A percentile compares a stretch with the other conserved stretches of the same genome.
These are phyloP conservation scores for Xylaria sp. DNA, from an alignment of 2,329 filamentous ascomycete genomes.

Conservation along the genomic window DNA sequence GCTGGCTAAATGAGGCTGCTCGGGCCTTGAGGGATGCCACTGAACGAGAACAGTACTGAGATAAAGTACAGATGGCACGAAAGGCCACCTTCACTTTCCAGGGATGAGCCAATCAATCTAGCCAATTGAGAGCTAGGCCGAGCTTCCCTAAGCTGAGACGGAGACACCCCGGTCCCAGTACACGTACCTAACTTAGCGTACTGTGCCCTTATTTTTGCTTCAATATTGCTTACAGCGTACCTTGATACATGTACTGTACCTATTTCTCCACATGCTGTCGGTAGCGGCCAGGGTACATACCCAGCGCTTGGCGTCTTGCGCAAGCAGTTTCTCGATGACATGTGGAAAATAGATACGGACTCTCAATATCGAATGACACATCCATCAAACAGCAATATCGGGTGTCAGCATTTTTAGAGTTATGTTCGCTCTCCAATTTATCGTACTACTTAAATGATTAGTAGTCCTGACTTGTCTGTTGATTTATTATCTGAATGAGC, in stretches of 20 bases:
- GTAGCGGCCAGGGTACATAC: constrained; percentile 5
- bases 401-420: neutral
- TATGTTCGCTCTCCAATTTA: neutral
- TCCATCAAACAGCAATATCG: neutral
- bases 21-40: constrained; percentile 21
- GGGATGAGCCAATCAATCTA: constrained; percentile 34
- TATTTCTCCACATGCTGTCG: constrained; percentile 14
- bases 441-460: neutral
- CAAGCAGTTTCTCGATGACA: neutral
- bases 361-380: neutral
- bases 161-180: neutral
- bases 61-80: constrained; percentile 27
- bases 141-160: neutral
- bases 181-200: neutral
- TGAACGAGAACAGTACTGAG: constrained; percentile 11
- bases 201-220: neutral
- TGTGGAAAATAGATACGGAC: neutral
- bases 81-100: constrained; percentile 49
- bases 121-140: constrained; percentile 35
- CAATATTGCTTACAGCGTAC: too few relatives aligned
- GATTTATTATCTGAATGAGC: too few relatives aligned
- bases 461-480: too few relatives aligned
- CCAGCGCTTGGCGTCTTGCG: neutral
- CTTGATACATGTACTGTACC: neutral
- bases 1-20: constrained; percentile 32